Base-by-base conservation (phyloP, 2,329 filamentous ascomycete species). In the Leptographium radiaticola region DNA sequence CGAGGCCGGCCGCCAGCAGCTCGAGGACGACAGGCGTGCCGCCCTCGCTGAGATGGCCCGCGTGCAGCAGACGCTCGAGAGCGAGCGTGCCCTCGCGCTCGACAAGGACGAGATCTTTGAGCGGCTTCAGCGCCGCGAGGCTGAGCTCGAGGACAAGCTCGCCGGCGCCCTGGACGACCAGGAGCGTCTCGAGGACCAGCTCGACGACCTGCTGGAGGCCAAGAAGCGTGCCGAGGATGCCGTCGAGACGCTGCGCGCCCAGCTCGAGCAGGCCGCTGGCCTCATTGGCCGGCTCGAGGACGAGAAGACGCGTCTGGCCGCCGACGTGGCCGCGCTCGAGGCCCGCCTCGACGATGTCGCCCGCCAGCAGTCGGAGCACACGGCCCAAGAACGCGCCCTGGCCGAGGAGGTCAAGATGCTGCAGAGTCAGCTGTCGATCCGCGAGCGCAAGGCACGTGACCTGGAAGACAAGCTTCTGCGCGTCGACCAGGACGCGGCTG, bases 41-140 rank as follows among this genome's bases (percentile, higher is more conserved):
- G 87, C 88, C 2, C 87, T 97, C 61, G 75, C 84, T 15, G 93
- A 98, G 63, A 85, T 96, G 63, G 80, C 90, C 60, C 83, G 87
- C 36, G 87, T 97, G 48, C 90, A 96, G 65, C 89, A 97, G 62
- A 95, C 88, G 0, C 76, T 99, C 2, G 94, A 98, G 67, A 95
- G 90, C 60, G 94, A 98, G 68, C 83, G 93, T 50, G 88, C 91
- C n/a, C 75, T 98, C 44, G 93, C 93, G 1, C 73, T 98, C 6
- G 93, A 99, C 69, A 98, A 98, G 66, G 94, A 99, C 65, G 93
- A 98, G 63, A 98, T 99, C 56, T 98, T 97, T 75, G 94, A 91
- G 65, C 82, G 94, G n/a, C 75, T 98, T 25, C 93, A 96, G 65
- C 73, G 84, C 52, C 86, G 93, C n/a, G 93, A 98, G 68, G 78